Percentiles rank a stretch among this genome's conserved stretches.
phyloP scores from a whole-genome alignment of 768 basidiomycete genomes.

The Lactarius hatsudake region DNA sequence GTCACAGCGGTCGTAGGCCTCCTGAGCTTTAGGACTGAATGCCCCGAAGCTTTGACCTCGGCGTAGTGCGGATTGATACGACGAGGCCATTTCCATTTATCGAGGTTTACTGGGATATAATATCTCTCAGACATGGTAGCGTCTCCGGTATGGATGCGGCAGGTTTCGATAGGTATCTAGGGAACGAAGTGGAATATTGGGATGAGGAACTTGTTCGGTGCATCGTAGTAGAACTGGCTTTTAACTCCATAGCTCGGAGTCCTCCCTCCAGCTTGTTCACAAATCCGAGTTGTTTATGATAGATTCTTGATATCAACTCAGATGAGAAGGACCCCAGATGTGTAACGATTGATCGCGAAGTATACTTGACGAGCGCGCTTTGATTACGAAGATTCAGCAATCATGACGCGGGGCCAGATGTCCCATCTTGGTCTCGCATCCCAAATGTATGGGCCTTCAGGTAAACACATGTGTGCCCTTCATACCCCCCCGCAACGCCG shows the following conservation, averaged over 20 bases:
- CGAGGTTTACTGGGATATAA: constrained; percentile 24
- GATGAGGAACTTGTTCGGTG: not conserved
- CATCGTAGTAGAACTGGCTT: not conserved
- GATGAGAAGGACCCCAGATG: not conserved
- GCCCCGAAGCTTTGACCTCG: constrained; percentile 29
- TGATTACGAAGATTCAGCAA: not conserved
- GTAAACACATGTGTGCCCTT: not conserved
- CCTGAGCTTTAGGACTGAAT: constrained; percentile 28
- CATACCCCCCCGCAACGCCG: not conserved
- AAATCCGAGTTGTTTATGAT: not conserved
- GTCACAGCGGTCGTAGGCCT: constrained; percentile 30
- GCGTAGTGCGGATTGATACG: constrained; percentile 29
- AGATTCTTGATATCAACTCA: not conserved
- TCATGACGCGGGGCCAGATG: not conserved
- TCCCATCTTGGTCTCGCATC: not conserved
- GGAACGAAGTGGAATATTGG: not conserved
- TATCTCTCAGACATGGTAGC: constrained; percentile 17
- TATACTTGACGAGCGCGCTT: not conserved
- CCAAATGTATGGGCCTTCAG: not conserved
- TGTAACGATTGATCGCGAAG: not conserved
- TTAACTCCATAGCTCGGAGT: not conserved
- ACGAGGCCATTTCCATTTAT: constrained; percentile 32
- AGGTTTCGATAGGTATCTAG: not conserved
- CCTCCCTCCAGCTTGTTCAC: not conserved
- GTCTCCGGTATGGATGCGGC: not conserved